Evolutionary conservation across 768 basidiomycete genomes (phyloP).

Genomic region (Boletus reticulatus): DNA sequence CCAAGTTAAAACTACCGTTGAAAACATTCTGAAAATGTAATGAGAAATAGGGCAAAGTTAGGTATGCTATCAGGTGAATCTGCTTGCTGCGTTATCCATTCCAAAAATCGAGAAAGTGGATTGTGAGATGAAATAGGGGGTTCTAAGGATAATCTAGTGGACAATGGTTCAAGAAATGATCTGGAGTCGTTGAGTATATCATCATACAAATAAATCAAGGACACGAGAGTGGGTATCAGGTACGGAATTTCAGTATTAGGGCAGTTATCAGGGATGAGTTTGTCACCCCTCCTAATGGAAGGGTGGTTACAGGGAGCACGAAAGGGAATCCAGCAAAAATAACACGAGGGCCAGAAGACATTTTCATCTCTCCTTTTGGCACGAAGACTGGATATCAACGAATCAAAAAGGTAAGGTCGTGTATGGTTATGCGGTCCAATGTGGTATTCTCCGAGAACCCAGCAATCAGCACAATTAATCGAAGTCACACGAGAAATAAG

Average conservation of each 20-base stretch:
- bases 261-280: not conserved
- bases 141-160: too few species aligned
- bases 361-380: not conserved
- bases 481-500: not conserved
- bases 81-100: too few species aligned
- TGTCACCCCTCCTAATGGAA: not conserved
- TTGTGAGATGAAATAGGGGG: too few species aligned
- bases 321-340: constrained; percentile 1
- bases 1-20: not conserved
- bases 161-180: not conserved
- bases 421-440: not conserved
- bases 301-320: not conserved
- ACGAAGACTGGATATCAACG: not conserved
- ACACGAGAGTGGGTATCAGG: not conserved
- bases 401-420: not conserved
- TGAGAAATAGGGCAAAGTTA: not conserved
- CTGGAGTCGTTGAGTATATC: not conserved
- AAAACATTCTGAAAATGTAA: not conserved
- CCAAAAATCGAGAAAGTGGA: too few species aligned
- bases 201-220: not conserved
- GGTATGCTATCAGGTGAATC: not conserved
- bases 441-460: not conserved
- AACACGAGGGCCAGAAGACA: not conserved
- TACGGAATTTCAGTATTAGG: not conserved
- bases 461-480: not conserved